Base-by-base conservation (phyloP, 2,329 filamentous ascomycete species). In the Chaetothyriales sp. region DNA sequence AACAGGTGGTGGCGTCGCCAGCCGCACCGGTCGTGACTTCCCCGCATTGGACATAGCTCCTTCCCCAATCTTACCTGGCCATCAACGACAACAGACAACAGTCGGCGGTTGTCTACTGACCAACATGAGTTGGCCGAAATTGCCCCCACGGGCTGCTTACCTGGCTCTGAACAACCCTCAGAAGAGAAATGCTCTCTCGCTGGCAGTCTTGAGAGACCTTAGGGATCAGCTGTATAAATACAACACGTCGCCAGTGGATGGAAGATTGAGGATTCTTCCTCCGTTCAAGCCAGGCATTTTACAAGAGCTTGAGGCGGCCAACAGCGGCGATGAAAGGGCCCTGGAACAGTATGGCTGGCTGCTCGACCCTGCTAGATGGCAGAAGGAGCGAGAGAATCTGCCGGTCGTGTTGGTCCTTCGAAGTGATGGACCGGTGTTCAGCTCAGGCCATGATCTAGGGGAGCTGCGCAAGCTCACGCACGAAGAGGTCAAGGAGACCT, bases 401-500 rank as follows among this genome's bases (percentile, higher is more conserved):
- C 57, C 57, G 18, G 58, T 55, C 22, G 57, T 59, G 6, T 48
- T 59, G 22, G 56, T 59, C 10, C 45, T 59, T 22, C 55, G 56
- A 18, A 58, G 55, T 32, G 56, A 57, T 52, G 57, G 57, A 7
- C 46, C 56, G 1, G 57, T 59, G 3, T 59, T 59, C 43, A 58
- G 52, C n/a, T 56, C 57, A 1, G 57, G 57, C 10, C 57, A 59
- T 51, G 57, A 59, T 47, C 48, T 59, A 18, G 51, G 51, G 10
- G 56, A 59, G 45, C 48, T 59, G 19, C 46, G 55, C 18, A 52
- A 51, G 10, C 43, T 59, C 28, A 49, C 55, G 19, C 51, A 59
- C 28, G 57, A 57, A 15, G 55, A 58, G 28, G 57, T 59, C 48
- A 59, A 58, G 43, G 56, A 59, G 51, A 57, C 57, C 3, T 59